phyloP scores from a whole-genome alignment of 192 early-diverging fungal species.

The Funneliformis geosporum region DNA sequence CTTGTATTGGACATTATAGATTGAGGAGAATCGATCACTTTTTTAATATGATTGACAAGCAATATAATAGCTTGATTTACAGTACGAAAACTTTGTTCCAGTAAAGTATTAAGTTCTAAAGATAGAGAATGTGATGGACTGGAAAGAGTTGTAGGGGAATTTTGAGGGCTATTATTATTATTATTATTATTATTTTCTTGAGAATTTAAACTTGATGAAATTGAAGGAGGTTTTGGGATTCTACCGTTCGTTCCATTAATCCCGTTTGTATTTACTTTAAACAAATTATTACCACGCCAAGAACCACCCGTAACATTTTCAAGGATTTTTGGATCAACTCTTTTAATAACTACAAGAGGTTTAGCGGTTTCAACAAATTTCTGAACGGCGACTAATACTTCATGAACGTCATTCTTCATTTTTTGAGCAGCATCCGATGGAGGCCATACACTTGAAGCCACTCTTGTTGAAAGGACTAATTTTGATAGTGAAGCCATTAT shows the following conservation, averaged over 20 bases:
- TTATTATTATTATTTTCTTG: no score
- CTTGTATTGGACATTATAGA: neutral
- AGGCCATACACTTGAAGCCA: slow-evolving; percentile 87
- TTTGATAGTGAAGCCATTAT: slow-evolving; percentile 84
- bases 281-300: slow-evolving; percentile 29
- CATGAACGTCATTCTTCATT: slow-evolving; percentile 73
- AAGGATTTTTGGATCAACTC: slow-evolving; percentile 24
- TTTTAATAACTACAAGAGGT: slow-evolving; percentile 39
- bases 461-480: slow-evolving; percentile 78
- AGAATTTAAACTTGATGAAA: neutral
- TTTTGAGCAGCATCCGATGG: slow-evolving; percentile 77
- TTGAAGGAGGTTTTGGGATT: neutral
- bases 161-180: neutral
- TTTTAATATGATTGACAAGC: slow-evolving; percentile 35
- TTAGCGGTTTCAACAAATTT: slow-evolving; percentile 74
- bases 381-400: slow-evolving; percentile 74
- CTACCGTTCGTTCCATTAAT: neutral
- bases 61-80: slow-evolving; percentile 36
- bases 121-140: slow-evolving; percentile 9
- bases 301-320: slow-evolving; percentile 23
- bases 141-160: neutral
- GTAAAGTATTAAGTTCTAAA: slow-evolving; percentile 31
- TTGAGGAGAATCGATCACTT: slow-evolving; percentile 32
- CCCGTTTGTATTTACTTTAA: neutral
- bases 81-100: slow-evolving; percentile 43